Evolutionary conservation across 495 filamentous ascomycete species (phyloP).

Genomic region (Penicillium antarcticum): DNA sequence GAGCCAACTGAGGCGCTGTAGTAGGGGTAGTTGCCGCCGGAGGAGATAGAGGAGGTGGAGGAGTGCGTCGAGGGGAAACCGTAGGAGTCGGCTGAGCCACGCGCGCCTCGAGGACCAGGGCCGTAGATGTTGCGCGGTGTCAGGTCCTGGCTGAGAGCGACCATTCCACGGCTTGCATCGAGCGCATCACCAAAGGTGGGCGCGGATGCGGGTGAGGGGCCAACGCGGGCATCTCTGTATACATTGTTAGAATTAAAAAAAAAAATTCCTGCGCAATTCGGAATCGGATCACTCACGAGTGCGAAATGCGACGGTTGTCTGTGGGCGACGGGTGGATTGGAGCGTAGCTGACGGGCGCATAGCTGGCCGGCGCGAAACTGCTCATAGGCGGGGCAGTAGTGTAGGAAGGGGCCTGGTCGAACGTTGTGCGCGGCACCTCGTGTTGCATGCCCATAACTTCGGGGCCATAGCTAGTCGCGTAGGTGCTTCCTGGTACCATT

Average conservation of each 20-base stretch:
- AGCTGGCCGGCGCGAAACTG: constrained; percentile 60
- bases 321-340: constrained; percentile 51
- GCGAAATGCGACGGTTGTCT: constrained; percentile 74
- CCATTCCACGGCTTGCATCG: constrained; percentile 85
- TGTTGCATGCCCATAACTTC: constrained; percentile 71
- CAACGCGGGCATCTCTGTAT: constrained; percentile 57
- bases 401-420: constrained; percentile 58
- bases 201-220: constrained; percentile 35
- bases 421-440: constrained; percentile 57
- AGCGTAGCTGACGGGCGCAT: constrained; percentile 54
- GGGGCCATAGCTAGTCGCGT: constrained; percentile 63
- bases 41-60: constrained; percentile 91
- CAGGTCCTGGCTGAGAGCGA: constrained; percentile 83
- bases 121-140: constrained; percentile 88
- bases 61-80: constrained; percentile 92
- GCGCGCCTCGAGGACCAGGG: constrained; percentile 59
- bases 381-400: constrained; percentile 66
- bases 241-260: constrained; percentile 2
- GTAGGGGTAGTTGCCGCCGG: constrained; percentile 65
- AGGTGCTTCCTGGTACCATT: constrained; percentile 64
- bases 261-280: too few relatives aligned
- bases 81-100: constrained; percentile 83
- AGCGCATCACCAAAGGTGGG: constrained; percentile 64
- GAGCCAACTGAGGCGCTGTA: constrained; percentile 78
- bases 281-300: constrained; percentile 67